Evolutionary conservation across 2,329 filamentous ascomycete genomes (phyloP).

Genomic region (Colletotrichum chrysophilum): DNA sequence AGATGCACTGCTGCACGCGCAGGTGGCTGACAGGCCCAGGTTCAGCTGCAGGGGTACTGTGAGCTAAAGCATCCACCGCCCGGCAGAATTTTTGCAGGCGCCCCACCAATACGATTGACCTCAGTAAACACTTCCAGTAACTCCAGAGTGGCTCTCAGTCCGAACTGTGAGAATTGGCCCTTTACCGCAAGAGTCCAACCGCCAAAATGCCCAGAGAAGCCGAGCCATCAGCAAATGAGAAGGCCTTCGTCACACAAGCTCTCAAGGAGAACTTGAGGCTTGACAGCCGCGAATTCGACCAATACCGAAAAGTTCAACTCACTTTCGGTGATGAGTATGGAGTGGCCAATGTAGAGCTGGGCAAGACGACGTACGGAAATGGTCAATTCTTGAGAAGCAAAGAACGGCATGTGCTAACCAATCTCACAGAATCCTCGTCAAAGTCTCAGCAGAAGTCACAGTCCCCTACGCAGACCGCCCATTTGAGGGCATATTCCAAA

Average conservation of each 20-base stretch:
- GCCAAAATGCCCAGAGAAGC: conserved; percentile 86
- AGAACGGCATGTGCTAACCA: neutral
- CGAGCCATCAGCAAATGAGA: conserved; percentile 88
- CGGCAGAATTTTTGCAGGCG: conserved; percentile 50
- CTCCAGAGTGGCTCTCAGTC: neutral
- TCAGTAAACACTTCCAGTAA: conserved; percentile 20
- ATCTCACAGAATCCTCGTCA: conserved; percentile 74
- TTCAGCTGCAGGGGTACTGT: neutral
- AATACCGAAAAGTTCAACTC: conserved; percentile 79
- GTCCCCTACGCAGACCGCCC: conserved; percentile 86
- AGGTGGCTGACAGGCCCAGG: neutral
- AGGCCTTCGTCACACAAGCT: conserved; percentile 82
- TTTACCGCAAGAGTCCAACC: conserved; percentile 24
- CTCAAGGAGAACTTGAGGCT: conserved; percentile 81
- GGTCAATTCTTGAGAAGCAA: neutral
- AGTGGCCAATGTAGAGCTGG: conserved; percentile 83
- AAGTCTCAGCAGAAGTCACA: conserved; percentile 87
- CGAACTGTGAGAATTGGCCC: neutral
- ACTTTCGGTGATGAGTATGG: conserved; percentile 91
- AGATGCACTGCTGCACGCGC: neutral
- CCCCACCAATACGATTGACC: conserved; percentile 22
- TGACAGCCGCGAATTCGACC: conserved; percentile 82
- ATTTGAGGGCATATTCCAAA: conserved; percentile 94
- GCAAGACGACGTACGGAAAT: conserved; percentile 78
- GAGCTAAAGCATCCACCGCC: conserved; percentile 44